Evolutionary conservation across 225 moss, liverwort and hornwort species (phyloP).

Genomic region (Bryum argenteum): DNA sequence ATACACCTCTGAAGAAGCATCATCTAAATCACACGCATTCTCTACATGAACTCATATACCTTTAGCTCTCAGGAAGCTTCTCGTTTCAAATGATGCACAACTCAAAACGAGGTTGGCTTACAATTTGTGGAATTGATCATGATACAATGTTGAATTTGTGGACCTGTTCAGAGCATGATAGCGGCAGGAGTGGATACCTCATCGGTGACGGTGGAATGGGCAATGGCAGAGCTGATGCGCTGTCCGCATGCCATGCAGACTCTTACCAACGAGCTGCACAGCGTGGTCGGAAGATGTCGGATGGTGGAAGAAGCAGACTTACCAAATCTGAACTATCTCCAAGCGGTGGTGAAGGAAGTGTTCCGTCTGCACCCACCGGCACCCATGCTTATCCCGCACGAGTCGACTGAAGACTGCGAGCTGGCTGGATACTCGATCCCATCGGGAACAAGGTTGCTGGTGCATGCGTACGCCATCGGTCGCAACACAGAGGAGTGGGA

Average conservation of each 20-base stretch:
- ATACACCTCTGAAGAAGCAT: no score
- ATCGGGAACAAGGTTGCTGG: slow-evolving; percentile 33
- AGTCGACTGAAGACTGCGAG: slow-evolving; percentile 16
- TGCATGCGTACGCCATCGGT: slow-evolving; percentile 41
- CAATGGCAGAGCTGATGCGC: slow-evolving; percentile 41
- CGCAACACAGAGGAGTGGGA: no score
- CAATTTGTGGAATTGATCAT: no score
- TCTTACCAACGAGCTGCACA: slow-evolving; percentile 30
- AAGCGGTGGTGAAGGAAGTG: slow-evolving; percentile 49
- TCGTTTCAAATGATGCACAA: no score
- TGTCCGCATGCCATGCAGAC: not conserved
- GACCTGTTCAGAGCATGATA: slow-evolving; percentile 34
- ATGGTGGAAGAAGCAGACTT: slow-evolving; percentile 38
- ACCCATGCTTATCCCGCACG: slow-evolving; percentile 40
- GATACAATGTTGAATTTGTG: no score
- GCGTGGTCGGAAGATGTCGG: slow-evolving; percentile 30
- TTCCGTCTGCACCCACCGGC: slow-evolving; percentile 51
- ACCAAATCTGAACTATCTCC: slow-evolving; percentile 29
- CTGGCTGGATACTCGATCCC: slow-evolving; percentile 48
- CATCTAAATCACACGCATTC: no score
- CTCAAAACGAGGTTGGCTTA: no score
- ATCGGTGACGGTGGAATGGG: slow-evolving; percentile 40
- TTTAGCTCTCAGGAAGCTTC: no score
- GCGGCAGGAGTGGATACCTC: slow-evolving; percentile 36
- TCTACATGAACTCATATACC: no score